phyloP scores from a whole-genome alignment of 257 asterid species.

The Primulina huaijiensis region DNA sequence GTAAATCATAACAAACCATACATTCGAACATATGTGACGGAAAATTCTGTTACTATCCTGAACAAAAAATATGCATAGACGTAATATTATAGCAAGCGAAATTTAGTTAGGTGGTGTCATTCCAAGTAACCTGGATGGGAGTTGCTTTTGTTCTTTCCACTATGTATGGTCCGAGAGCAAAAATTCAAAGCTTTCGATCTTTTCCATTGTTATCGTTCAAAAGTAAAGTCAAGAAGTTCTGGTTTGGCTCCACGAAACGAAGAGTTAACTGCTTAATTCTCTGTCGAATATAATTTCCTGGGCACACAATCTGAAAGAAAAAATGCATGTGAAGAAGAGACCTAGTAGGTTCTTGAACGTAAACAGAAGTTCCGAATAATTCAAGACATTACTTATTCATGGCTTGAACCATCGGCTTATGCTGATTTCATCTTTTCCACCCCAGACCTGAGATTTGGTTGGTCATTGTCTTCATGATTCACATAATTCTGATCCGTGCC shows the following conservation, averaged over 20 bases:
- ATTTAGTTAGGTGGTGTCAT: not conserved
- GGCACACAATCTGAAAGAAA: not conserved
- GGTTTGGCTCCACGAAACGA: not conserved
- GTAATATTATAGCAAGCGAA: not conserved
- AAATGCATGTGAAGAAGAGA: not conserved
- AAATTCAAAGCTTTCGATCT: not conserved
- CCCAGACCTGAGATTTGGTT: not conserved
- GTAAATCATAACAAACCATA: too few species aligned
- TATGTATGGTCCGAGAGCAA: not conserved
- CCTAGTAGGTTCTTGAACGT: not conserved
- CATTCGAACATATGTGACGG: too few species aligned
- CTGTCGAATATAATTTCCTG: not conserved
- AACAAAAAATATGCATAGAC: not conserved
- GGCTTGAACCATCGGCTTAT: not conserved
- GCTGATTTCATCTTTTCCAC: not conserved
- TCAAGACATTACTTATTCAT: not conserved
- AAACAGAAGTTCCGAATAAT: too few species aligned
- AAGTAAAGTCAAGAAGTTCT: not conserved
- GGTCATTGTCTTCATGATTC: not conserved
- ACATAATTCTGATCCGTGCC: constrained; percentile 1
- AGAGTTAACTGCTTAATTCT: not conserved
- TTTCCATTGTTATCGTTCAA: not conserved
- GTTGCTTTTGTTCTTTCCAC: not conserved
- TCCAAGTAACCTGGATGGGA: not conserved
- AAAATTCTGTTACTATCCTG: not conserved